Evolutionary conservation across 768 basidiomycete species (phyloP).

Genomic region (Lanmaoa pseudosensibilis): DNA sequence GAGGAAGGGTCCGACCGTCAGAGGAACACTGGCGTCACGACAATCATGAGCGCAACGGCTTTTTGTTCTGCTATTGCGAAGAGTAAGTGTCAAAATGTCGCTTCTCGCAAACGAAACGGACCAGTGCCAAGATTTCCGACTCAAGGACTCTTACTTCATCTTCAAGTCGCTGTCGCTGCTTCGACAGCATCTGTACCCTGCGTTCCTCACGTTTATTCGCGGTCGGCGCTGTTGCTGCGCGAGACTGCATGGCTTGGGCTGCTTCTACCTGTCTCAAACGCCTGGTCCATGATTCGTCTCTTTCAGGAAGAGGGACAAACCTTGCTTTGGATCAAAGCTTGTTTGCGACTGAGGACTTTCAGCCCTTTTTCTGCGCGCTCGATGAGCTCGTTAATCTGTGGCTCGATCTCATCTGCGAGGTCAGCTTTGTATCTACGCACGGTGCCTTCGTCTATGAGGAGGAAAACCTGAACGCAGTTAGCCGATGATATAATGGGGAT

Average conservation of each 20-base stretch:
- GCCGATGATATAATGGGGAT: background rate
- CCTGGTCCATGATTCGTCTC: background rate
- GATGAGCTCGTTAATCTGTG: constrained; percentile 74
- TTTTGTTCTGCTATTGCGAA: constrained; percentile 25
- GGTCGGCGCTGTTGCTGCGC: constrained; percentile 48
- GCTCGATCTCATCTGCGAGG: constrained; percentile 78
- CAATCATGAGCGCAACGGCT: background rate
- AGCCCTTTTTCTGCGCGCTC: constrained; percentile 70
- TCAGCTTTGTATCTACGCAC: constrained; percentile 74
- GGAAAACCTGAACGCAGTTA: constrained; percentile 56
- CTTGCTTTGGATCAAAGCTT: constrained; percentile 61
- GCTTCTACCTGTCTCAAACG: constrained; percentile 50
- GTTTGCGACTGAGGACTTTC: constrained; percentile 58
- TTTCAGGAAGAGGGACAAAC: constrained; percentile 33
- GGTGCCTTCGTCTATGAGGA: constrained; percentile 70
- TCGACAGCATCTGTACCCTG: constrained; percentile 60
- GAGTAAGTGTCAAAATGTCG: constrained; percentile 2
- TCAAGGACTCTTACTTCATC: constrained; percentile 59
- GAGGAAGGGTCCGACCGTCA: background rate
- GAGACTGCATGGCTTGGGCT: constrained; percentile 41
- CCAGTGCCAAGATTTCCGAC: constrained; percentile 60
- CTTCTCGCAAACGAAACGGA: constrained; percentile 21
- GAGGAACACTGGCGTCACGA: background rate
- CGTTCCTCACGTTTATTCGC: constrained; percentile 66
- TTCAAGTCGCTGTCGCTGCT: constrained; percentile 68